Percentiles rank a stretch among this genome's conserved stretches.
Evolutionary conservation across 192 early-diverging fungal genomes (phyloP).

Genomic region (Linnemannia hyalina): DNA sequence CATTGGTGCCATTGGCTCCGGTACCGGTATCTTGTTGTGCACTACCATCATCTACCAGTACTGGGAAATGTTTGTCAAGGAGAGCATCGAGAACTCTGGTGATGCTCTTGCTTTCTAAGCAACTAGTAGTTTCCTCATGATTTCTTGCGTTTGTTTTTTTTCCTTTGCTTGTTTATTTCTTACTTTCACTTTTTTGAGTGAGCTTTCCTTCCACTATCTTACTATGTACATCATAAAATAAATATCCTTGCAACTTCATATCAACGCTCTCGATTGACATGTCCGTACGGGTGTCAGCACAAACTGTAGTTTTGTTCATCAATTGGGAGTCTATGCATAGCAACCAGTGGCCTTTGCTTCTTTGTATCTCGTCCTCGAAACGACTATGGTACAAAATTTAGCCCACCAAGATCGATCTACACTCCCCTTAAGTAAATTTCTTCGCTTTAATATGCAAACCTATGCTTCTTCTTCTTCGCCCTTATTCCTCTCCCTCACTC

Average conservation of each 20-base stretch:
- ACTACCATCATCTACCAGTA: conserved; percentile 99
- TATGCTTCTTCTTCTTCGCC: too few species aligned
- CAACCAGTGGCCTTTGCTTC: too few species aligned
- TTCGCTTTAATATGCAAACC: too few species aligned
- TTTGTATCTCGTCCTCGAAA: too few species aligned
- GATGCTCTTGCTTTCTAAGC: conserved; percentile 53
- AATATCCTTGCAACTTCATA: not conserved
- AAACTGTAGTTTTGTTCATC: too few species aligned
- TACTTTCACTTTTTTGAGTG: not conserved
- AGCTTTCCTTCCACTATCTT: not conserved
- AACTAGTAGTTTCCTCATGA: not conserved
- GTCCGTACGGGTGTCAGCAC: too few species aligned
- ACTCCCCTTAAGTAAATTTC: too few species aligned
- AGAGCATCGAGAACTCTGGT: conserved; percentile 76
- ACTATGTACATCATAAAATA: conserved; percentile 46
- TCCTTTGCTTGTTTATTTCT: conserved; percentile 9
- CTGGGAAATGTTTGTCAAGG: conserved; percentile 98
- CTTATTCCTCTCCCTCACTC: too few species aligned
- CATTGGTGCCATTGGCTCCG: conserved; percentile 98
- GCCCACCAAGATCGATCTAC: too few species aligned
- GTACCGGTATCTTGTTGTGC: conserved; percentile 98
- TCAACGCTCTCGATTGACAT: not conserved
- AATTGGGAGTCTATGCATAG: too few species aligned
- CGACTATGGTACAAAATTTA: too few species aligned
- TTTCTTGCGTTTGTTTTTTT: not conserved